phyloP scores from a whole-genome alignment of 768 basidiomycete species.

The Lentinula aciculospora region DNA sequence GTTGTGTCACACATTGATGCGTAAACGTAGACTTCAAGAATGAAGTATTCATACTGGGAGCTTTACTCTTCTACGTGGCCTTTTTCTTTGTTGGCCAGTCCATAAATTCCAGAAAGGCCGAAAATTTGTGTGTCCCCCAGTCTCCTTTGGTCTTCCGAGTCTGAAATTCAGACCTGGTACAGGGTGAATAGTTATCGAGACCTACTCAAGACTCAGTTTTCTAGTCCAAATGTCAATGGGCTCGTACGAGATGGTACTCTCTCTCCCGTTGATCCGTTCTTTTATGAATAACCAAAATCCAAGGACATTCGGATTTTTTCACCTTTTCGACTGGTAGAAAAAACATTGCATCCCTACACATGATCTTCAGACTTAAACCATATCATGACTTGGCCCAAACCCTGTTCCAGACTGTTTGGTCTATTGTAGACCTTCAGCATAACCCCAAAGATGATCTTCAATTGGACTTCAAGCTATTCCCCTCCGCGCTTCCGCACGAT shows the following conservation, averaged over 20 bases:
- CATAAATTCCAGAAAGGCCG: conserved; percentile 54
- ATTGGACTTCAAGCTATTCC: conserved; percentile 72
- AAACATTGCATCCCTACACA: conserved; percentile 71
- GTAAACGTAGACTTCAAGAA: conserved; percentile 50
- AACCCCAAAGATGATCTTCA: conserved; percentile 61
- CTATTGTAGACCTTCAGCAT: conserved; percentile 75
- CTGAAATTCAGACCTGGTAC: conserved; percentile 10
- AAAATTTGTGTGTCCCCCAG: conserved; percentile 51
- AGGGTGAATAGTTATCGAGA: conserved; percentile 60
- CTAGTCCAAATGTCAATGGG: conserved; percentile 51
- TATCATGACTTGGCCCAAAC: conserved; percentile 78
- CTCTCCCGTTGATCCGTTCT: no score
- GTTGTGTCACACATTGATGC: not conserved
- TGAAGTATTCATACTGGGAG: conserved; percentile 54
- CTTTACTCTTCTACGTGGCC: conserved; percentile 49
- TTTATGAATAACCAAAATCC: conserved; percentile 43
- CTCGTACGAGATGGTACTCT: conserved; percentile 26
- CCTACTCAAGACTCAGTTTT: conserved; percentile 69
- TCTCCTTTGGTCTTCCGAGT: conserved; percentile 1
- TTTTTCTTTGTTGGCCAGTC: conserved; percentile 56
- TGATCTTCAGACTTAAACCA: conserved; percentile 70
- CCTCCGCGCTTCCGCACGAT: conserved; percentile 43
- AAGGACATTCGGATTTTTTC: conserved; percentile 64
- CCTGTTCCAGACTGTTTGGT: conserved; percentile 52
- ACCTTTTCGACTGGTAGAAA: conserved; percentile 85